These are phyloP conservation scores for Takakia lepidozioides DNA, from an alignment of 225 moss, liverwort and hornwort species.

Conservation along the genomic window DNA sequence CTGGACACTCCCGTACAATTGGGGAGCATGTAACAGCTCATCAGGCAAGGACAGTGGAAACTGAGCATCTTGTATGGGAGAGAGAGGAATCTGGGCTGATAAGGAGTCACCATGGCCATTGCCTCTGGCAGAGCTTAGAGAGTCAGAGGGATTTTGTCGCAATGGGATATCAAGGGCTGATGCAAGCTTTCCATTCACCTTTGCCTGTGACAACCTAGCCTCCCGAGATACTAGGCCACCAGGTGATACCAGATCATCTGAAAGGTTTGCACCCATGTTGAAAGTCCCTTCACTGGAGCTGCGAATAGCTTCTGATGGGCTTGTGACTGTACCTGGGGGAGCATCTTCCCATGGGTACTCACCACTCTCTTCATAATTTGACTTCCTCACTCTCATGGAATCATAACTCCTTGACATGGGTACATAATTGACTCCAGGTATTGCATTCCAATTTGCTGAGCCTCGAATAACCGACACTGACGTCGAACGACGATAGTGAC, in stretches of 20 bases:
- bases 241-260: no score
- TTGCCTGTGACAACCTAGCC: no score
- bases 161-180: slow-evolving; percentile 32
- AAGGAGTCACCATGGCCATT: slow-evolving; percentile 55
- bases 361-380: slow-evolving; percentile 21
- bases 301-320: slow-evolving; percentile 15
- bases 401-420: slow-evolving; percentile 15
- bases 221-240: no score
- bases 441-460: slow-evolving; percentile 26
- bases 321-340: slow-evolving; percentile 3
- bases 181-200: slow-evolving; percentile 1
- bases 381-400: slow-evolving; percentile 31
- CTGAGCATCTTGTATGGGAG: neutral
- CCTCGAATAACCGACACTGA: slow-evolving; percentile 21
- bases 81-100: slow-evolving; percentile 9
- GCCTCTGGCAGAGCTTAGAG: slow-evolving; percentile 51
- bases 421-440: slow-evolving; percentile 18
- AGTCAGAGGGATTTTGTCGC: slow-evolving; percentile 35
- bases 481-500: slow-evolving; percentile 31
- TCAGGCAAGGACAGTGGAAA: no score
- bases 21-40: slow-evolving; percentile 4
- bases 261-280: no score
- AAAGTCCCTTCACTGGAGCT: no score
- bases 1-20: slow-evolving; percentile 12
- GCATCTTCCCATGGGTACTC: slow-evolving; percentile 1